Conservation (phyloP, 2,329 filamentous ascomycete genomes). For the Colletotrichum kahawae region DNA sequence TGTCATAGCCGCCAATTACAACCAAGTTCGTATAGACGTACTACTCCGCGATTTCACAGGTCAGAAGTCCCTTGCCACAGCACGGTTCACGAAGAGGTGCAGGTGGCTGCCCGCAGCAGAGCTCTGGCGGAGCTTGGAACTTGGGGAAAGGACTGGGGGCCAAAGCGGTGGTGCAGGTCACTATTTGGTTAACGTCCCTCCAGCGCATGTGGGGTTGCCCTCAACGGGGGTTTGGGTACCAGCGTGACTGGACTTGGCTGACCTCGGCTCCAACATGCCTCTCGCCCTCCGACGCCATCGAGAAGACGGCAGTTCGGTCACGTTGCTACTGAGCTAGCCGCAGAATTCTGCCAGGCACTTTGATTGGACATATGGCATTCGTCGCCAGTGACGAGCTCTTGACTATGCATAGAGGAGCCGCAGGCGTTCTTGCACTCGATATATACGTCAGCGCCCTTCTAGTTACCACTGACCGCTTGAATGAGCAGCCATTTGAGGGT, state of each 20-base stretch:
- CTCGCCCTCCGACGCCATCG: background rate
- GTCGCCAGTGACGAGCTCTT: background rate
- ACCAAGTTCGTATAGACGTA: background rate
- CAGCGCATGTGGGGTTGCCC: background rate
- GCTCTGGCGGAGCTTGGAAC: background rate
- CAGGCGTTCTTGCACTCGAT: background rate
- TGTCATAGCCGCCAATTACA: background rate
- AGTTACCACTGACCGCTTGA: background rate
- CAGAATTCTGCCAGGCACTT: background rate
- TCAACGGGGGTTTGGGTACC: background rate
- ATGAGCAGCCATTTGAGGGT: background rate
- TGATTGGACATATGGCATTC: background rate
- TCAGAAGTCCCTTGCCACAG: background rate
- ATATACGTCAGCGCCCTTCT: background rate
- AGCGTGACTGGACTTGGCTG: background rate
- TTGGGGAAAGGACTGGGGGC: background rate
- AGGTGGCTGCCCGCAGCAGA: background rate
- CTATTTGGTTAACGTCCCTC: background rate
- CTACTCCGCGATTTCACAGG: background rate
- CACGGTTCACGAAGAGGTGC: background rate
- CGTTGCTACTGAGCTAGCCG: background rate
- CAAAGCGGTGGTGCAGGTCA: background rate
- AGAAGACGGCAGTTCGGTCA: background rate
- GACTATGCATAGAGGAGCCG: background rate
- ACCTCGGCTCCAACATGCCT: slow-evolving; percentile 4